Evolutionary conservation across 2,329 filamentous ascomycete genomes (phyloP), one percentile per base, ranked within the genome.

Genomic region (Thelonectria blattea): DNA sequence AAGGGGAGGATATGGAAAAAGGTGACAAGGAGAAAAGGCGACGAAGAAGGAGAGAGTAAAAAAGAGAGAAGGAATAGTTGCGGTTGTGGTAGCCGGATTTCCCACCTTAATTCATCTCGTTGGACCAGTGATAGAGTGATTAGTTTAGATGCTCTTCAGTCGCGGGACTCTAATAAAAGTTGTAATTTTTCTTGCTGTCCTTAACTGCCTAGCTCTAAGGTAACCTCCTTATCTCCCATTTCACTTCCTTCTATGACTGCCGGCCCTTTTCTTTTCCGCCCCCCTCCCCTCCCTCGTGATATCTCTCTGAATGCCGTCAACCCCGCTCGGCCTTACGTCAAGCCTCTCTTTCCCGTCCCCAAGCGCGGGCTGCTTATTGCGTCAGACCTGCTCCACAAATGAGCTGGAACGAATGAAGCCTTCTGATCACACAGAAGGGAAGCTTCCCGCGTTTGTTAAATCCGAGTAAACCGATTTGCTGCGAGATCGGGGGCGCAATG

Each of bases 311-410:
- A 58, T 56, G n/a, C n/a, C 56, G 56, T 50, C 52, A 62, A 49
- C 60, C 56, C 60, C 56, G 52, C 60, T 27, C 60, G 9, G 48
- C 46, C 43, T 62, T 56, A 20, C 56, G 60, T 59, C 60, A 59
- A 56, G 55, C 51, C 27, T 30, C 27, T 18, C 27, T 30, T 7
- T 18, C 24, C 41, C 41, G 15, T 14, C 2, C 6, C 3, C 22
- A 24, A 24, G 22, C 22, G 22, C 22, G n/a, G n/a, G n/a, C 22
- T 24, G 22, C 22, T 3, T 24, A 24, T 24, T 41, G 18, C 20
- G 32, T 39, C 41, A 30, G 24, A n/a, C 14, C 52, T 56, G 12
- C 53, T 49, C 53, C 45, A 56, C 34, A 3, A 22, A n/a, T 12
- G 20, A 48, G 34, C 20, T 32, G 46, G 27, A 32, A 22, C 15